Conservation (phyloP, 768 basidiomycete species). For the Plicaturopsis crispa region DNA sequence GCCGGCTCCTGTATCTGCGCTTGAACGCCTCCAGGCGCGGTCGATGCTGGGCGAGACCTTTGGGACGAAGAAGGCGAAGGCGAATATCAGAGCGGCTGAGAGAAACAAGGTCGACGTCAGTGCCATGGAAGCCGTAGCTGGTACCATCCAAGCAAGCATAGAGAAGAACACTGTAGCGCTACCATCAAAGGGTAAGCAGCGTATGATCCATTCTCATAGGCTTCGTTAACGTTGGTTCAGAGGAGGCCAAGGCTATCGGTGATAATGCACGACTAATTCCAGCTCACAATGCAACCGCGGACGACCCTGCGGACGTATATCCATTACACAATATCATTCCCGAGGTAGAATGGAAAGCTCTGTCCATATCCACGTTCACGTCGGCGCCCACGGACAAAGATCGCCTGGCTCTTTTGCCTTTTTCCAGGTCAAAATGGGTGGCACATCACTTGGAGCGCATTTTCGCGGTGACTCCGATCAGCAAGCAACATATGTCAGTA, state of each 20-base stretch:
- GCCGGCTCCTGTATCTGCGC: slow-evolving; percentile 40
- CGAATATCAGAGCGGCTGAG: slow-evolving; percentile 76
- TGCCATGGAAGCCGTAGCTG: slow-evolving; percentile 81
- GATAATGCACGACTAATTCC: slow-evolving; percentile 73
- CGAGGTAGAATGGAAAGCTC: slow-evolving; percentile 69
- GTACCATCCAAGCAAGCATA: slow-evolving; percentile 79
- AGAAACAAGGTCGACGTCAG: slow-evolving; percentile 84
- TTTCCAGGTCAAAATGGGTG: slow-evolving; percentile 60
- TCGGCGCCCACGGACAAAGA: slow-evolving; percentile 39
- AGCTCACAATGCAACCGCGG: slow-evolving; percentile 57
- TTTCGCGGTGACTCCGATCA: slow-evolving; percentile 36
- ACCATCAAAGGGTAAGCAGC: slow-evolving; percentile 55
- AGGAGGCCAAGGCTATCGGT: slow-evolving; percentile 56
- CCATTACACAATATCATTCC: slow-evolving; percentile 71
- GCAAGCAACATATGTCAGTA: slow-evolving; percentile 56
- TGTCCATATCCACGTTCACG: slow-evolving; percentile 51
- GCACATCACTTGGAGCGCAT: slow-evolving; percentile 48
- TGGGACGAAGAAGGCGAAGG: slow-evolving; percentile 91
- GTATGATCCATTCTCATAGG: background rate
- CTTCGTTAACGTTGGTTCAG: slow-evolving; percentile 25
- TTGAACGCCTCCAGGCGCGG: slow-evolving; percentile 54
- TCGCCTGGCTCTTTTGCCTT: slow-evolving; percentile 52
- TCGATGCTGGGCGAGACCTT: slow-evolving; percentile 87
- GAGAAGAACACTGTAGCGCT: slow-evolving; percentile 62
- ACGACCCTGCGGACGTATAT: slow-evolving; percentile 67